phyloP scores from a whole-genome alignment of 225 moss, liverwort and hornwort species.

The Anthoceros angustus region DNA sequence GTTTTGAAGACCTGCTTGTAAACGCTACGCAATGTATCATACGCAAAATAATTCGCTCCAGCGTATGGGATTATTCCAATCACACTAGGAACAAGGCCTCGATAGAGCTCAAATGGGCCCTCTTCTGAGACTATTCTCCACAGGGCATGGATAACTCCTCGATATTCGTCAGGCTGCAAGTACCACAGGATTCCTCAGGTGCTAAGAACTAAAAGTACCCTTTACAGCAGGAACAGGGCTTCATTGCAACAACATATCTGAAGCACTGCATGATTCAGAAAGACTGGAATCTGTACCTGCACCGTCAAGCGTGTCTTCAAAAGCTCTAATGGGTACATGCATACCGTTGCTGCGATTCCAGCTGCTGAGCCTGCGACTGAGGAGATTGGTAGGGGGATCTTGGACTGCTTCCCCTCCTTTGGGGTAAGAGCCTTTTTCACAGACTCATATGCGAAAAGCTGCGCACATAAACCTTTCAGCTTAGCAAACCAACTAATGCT shows the following conservation, averaged over 20 bases:
- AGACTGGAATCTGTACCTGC: conserved; percentile 25
- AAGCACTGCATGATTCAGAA: background rate
- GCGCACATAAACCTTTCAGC: conserved; percentile 9
- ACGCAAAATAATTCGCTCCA: conserved; percentile 61
- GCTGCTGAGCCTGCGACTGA: conserved; percentile 60
- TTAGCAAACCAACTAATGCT: background rate
- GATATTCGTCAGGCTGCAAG: conserved; percentile 52
- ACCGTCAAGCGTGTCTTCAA: conserved; percentile 74
- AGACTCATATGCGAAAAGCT: conserved; percentile 64
- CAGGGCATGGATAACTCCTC: conserved; percentile 49
- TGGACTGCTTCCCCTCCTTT: conserved; percentile 31
- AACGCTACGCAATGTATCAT: conserved; percentile 47
- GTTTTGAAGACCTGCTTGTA: conserved; percentile 47
- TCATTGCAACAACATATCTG: background rate
- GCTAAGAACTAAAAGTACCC: no score
- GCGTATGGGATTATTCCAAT: conserved; percentile 73
- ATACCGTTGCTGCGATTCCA: conserved; percentile 53
- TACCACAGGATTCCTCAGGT: background rate
- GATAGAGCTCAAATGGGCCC: conserved; percentile 56
- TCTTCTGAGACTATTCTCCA: conserved; percentile 58
- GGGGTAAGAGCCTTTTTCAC: conserved; percentile 48
- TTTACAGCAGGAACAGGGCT: background rate
- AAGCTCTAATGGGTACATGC: conserved; percentile 70
- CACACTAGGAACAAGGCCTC: conserved; percentile 62
- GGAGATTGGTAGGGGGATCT: conserved; percentile 39